Base-by-base conservation (phyloP, 441 rosid species). In the Dalechampia spathulata region DNA sequence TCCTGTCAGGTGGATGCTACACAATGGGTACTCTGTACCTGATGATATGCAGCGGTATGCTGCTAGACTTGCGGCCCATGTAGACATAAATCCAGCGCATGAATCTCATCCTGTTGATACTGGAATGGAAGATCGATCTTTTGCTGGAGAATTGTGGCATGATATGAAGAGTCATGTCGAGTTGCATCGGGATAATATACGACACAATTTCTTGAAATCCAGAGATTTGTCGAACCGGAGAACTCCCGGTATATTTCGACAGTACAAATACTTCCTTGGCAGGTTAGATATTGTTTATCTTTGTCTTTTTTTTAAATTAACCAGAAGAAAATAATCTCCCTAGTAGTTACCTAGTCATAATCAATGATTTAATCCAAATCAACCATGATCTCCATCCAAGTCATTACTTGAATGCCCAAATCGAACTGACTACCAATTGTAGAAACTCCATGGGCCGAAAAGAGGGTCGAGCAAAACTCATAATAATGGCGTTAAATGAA, bases 1-100 rank as follows among this genome's bases (percentile, higher is more conserved):
- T 65, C 99, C 99, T 25, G 56, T 81, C 40, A 81, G 88, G 63
- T 92, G 99, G 99, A 89, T 92, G 96, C 80, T 80, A 72, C 83
- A 86, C 60, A 89, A 83, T 34, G 88, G 95, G 25, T 85, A 83
- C 58, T 69, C 72, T 1, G 70, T 92, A 34, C 97, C 97, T 49
- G 45, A 73, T 15, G 99, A 89, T 58, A 79, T 85, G 92, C 82
- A 74, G 64, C 68, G 56, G 41, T 21, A 42, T 56, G 79, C 65
- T 49, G 74, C 74, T 45, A 61, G 64, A 25, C 66, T 70, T 20
- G 53, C 45, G 42, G 49, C 77, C 34, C 50, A 70, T 7, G 34
- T 28, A 5, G 57, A 39, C 44, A 14, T 28, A 47, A 61, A 48
- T 68, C 54, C 63, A 21, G 73, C 54, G 22, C 59, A 40, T 37